Evolutionary conservation across 1,284 basidiomycete genomes (phyloP).

Genomic region (Ganoderma lingzhi): DNA sequence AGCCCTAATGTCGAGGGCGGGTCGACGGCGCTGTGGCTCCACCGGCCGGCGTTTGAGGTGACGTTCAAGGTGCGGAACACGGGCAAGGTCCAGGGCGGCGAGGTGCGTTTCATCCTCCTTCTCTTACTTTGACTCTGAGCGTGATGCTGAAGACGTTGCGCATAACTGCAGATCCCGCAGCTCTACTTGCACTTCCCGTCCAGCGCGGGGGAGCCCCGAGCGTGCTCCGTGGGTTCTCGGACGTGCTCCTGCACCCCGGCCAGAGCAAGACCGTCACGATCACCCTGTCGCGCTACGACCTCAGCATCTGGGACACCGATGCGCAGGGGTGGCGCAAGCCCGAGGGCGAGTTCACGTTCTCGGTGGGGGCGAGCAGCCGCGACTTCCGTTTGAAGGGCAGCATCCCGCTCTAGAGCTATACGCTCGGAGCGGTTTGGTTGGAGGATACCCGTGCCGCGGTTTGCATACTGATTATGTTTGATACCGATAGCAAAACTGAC

Average conservation of each 20-base stretch:
- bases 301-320: slow-evolving; percentile 56
- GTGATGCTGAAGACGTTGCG: slow-evolving; percentile 51
- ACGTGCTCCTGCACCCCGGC: slow-evolving; percentile 47
- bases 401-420: slow-evolving; percentile 34
- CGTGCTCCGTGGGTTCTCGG: slow-evolving; percentile 54
- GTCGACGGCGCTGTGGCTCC: slow-evolving; percentile 69
- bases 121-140: slow-evolving; percentile 33
- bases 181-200: slow-evolving; percentile 53
- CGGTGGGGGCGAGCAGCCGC: slow-evolving; percentile 61
- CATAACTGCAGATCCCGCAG: slow-evolving; percentile 47
- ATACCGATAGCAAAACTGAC: neutral
- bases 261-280: slow-evolving; percentile 47
- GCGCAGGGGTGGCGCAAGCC: slow-evolving; percentile 63
- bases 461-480: neutral
- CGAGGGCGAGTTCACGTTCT: slow-evolving; percentile 51
- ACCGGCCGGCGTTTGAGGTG: slow-evolving; percentile 65
- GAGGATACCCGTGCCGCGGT: neutral
- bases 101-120: slow-evolving; percentile 45
- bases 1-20: slow-evolving; percentile 57
- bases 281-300: slow-evolving; percentile 51
- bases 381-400: slow-evolving; percentile 47
- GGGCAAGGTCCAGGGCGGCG: slow-evolving; percentile 60
- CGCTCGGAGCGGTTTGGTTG: neutral
- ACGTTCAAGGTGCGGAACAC: slow-evolving; percentile 68
- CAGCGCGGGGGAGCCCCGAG: slow-evolving; percentile 52